Evolutionary conservation across 208 protist genomes (phyloP), one percentile per base, ranked within the genome.

Genomic region (Borovskyia barvae): DNA sequence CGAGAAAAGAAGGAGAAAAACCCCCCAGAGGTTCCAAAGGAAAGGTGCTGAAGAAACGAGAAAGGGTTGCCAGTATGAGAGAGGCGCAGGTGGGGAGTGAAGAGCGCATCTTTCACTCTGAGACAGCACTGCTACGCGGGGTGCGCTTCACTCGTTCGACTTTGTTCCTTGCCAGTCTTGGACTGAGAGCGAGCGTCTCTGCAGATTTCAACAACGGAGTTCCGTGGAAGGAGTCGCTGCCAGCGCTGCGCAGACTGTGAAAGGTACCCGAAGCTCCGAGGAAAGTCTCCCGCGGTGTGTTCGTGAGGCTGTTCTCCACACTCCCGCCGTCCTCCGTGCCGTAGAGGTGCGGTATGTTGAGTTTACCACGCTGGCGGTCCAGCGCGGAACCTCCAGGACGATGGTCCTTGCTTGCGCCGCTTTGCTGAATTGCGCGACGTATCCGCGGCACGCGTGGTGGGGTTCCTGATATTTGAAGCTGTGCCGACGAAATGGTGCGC

Each of bases 341-440:
- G 61, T 68, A 60, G 11, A 68, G 33, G 15, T 62, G 41, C 39
- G 52, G 24, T 3, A 56, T 54, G 37, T 69, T 60, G 11, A 69
- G 0, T 32, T 62, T 69, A 15, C 53, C 15, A 28, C 63, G 63
- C 35, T 69, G 63, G 4, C 39, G 36, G 20, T 41, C 55, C 11
- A 69, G 43, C 0, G 20, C 36, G 3, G 51, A 68, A 20, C 33
- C 52, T 15, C 49, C 26, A 11, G 43, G 11, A 28, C 26, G 5
- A 12, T 15, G 22, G 17, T 57, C 5, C 12, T 3, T 3, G 3
- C 42, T 25, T 26, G 45, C 54, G 5, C 54, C 40, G 29, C 63
- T 56, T 25, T 70, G 63, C 14, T 46, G 63, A 5, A 57, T 41
- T 7, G 47, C 33, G 2, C 63, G 63, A 20, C 45, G 63, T 3